Evolutionary conservation across 306 rosid genomes (phyloP).

Genomic region (Trifolium dubium): DNA sequence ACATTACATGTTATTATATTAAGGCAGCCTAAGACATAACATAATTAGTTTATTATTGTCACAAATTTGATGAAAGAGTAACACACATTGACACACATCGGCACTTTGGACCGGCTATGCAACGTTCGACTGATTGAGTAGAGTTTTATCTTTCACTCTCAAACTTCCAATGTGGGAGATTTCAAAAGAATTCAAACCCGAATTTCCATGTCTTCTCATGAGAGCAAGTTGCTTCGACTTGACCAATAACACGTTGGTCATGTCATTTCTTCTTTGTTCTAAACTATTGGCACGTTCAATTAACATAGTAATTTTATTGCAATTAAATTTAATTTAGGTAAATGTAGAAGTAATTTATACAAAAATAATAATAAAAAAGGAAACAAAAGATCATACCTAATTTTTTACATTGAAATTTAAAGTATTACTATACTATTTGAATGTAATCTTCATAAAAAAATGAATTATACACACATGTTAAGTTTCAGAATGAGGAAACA

Average conservation of each 20-base stretch:
- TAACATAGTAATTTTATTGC: background rate
- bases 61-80: background rate
- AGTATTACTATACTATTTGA: background rate
- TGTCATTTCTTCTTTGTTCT: background rate
- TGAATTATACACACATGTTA: background rate
- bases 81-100: background rate
- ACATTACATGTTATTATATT: background rate
- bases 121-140: background rate
- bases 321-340: background rate
- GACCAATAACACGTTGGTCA: background rate
- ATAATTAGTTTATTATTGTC: background rate
- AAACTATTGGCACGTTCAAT: background rate
- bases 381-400: slow-evolving; percentile 25
- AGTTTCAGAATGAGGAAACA: background rate
- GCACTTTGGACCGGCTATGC: background rate
- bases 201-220: background rate
- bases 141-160: background rate
- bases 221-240: background rate
- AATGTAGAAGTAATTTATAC: background rate
- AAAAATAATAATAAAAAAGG: background rate
- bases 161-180: background rate
- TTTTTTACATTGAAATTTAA: background rate
- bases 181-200: background rate
- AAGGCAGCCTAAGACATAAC: background rate
- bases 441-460: slow-evolving; percentile 31